Evolutionary conservation across 164 flowering plant species (phyloP), one percentile per base, ranked within the genome.

Genomic region (Houttuynia cordata): DNA sequence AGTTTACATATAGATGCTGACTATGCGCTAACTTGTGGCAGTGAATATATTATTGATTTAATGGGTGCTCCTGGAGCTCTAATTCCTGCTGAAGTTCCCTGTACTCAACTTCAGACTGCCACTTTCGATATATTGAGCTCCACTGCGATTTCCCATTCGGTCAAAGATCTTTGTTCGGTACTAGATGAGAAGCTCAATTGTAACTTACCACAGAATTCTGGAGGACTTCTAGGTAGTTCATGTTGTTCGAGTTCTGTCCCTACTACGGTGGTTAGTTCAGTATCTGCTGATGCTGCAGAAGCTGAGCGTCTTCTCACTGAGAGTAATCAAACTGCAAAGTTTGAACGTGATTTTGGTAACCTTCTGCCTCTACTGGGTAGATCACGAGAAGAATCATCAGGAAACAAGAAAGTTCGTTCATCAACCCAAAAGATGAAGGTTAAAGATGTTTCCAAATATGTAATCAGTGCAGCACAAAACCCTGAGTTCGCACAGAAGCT

Each of bases 1-100:
- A 58, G 19, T 10, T 45, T 45, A 45, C 3, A 25, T 56, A 21
- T 7, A 69, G 21, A 22, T 59, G 34, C 68, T 61, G 62, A 54
- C 51, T 59, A 47, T 45, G 24, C 64, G 64, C 73, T 34, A 56
- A 58, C 56, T 66, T 59, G 61, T 80, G 84, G 21, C 95, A 93
- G 99, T 75, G 99, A 93, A 77, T 90, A 81, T 68, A 90, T 93
- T 39, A 78, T 93, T 67, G 99, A 93, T 78, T 76, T 93, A 56
- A 93, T 93, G 99, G 96, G 96, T 66, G 92, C 97, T 73, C 99
- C 99, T 0, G 99, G 99, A 7, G 68, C 96, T 1, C 75, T 93
- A 55, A 93, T 93, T 73, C 99, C 99, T 67, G 76, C 89, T 54
- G 99, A 93, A 77, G 80, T 79, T 59, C 88, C 96, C 37, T 76